A percentile compares a stretch with the other conserved stretches of the same genome.
Conservation (phyloP, 1,284 basidiomycete species). For the Puccinia novopanici region DNA sequence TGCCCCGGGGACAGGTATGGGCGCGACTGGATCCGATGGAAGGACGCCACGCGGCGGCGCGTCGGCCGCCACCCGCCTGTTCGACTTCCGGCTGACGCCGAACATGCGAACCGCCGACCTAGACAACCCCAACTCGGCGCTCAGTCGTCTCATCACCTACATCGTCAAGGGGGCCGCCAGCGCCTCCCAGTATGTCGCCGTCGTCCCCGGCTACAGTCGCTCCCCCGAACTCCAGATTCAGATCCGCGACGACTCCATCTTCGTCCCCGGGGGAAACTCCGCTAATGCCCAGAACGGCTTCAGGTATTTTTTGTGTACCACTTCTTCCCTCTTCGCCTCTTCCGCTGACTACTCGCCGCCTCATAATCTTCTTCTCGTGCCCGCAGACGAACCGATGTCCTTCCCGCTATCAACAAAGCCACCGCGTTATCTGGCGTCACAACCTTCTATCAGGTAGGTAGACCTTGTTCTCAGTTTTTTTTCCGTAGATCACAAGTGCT, state of each 20-base stretch:
- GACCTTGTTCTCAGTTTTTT: neutral
- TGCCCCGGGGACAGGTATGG: too few relatives aligned
- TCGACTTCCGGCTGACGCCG: conserved; percentile 25
- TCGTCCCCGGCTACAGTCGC: neutral
- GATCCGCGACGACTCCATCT: conserved; percentile 35
- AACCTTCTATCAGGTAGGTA: conserved; percentile 20
- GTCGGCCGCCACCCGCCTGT: neutral
- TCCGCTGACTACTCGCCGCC: neutral
- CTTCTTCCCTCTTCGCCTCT: neutral
- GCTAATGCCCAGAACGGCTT: conserved; percentile 29
- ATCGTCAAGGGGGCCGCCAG: conserved; percentile 15
- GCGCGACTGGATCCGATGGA: neutral
- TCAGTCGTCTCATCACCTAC: conserved; percentile 26
- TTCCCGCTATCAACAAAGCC: conserved; percentile 23
- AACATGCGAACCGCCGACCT: conserved; percentile 22
- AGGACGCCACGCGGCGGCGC: too few relatives aligned
- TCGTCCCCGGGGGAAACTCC: neutral
- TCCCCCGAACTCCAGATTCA: neutral
- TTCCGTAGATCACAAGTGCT: neutral
- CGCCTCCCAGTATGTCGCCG: neutral
- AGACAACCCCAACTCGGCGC: conserved; percentile 16
- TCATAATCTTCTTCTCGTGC: neutral
- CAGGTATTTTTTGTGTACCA: conserved; percentile 14
- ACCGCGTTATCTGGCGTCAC: conserved; percentile 23
- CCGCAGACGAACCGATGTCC: conserved; percentile 27